A percentile compares a stretch with the other conserved stretches of the same genome.
phyloP scores from a whole-genome alignment of 441 rosid species.

The Sinapis alba region DNA sequence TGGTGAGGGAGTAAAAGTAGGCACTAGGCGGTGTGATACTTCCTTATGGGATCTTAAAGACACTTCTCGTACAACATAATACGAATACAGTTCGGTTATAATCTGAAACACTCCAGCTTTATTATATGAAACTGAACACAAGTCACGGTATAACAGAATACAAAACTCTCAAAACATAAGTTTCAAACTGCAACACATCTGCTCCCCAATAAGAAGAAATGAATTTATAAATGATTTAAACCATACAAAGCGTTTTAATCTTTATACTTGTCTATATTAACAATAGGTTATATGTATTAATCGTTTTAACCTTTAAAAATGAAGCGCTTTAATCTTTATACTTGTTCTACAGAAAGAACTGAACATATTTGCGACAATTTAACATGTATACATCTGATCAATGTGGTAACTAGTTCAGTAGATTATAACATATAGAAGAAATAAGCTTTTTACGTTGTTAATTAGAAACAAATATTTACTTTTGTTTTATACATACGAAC shows the following conservation, averaged over 20 bases:
- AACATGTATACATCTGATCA: background rate
- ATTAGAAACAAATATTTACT: background rate
- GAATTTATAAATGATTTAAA: background rate
- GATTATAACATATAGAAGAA: background rate
- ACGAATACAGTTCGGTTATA: slow-evolving; percentile 13
- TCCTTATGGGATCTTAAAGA: slow-evolving; percentile 14
- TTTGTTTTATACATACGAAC: background rate
- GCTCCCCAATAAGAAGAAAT: background rate
- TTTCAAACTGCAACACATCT: background rate
- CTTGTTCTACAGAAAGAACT: background rate
- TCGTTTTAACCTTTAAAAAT: background rate
- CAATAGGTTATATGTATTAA: background rate
- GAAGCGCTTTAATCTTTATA: no score
- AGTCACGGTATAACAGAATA: background rate
- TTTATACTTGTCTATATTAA: background rate
- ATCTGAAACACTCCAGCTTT: background rate
- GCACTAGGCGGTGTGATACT: background rate
- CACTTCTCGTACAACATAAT: background rate
- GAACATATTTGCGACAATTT: background rate
- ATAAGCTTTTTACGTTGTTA: background rate
- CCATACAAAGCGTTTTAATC: background rate
- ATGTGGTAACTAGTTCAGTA: background rate
- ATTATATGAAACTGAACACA: background rate
- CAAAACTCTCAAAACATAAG: background rate
- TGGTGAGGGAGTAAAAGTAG: slow-evolving; percentile 10